Percentiles rank a stretch among this genome's conserved stretches.
Evolutionary conservation across 768 basidiomycete species (phyloP).

Genomic region (Kondoa malvinella): DNA sequence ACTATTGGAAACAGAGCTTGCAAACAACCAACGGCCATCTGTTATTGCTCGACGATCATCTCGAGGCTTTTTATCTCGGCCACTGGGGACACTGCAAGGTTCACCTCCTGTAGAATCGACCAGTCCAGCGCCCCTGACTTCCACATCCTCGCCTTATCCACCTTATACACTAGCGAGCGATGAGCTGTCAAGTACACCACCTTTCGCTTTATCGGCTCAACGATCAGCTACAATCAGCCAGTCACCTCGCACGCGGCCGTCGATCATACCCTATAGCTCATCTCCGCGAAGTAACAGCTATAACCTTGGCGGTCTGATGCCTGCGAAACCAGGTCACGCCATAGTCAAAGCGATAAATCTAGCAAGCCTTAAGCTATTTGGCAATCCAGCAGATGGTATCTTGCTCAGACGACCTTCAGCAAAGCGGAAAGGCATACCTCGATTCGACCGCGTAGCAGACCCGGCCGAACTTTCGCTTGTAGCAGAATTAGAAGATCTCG

Average conservation of each 20-base stretch:
- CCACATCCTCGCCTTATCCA: constrained; percentile 30
- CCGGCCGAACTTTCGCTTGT: constrained; percentile 15
- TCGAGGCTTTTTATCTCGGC: constrained; percentile 23
- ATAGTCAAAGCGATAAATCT: constrained; percentile 33
- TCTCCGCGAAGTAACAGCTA: constrained; percentile 19
- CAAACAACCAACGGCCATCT: constrained; percentile 30
- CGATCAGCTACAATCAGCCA: constrained; percentile 13
- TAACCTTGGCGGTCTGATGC: constrained; percentile 25
- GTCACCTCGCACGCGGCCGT: constrained; percentile 21
- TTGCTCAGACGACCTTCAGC: constrained; percentile 25
- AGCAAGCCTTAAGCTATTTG: constrained; percentile 33
- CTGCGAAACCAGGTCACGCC: constrained; percentile 27
- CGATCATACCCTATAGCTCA: constrained; percentile 25
- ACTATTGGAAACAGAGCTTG: constrained; percentile 33
- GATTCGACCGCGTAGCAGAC: constrained; percentile 25
- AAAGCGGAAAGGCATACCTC: constrained; percentile 26
- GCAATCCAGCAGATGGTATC: constrained; percentile 28
- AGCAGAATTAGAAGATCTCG: constrained; percentile 62
- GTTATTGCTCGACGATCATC: constrained; percentile 30
- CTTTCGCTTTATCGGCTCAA: constrained; percentile 29
- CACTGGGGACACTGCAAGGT: constrained; percentile 20
- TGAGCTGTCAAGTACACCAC: constrained; percentile 32
- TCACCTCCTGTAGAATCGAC: constrained; percentile 23
- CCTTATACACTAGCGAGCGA: constrained; percentile 21
- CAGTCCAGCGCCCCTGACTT: constrained; percentile 16